Base-by-base conservation (phyloP, 257 asterid genomes). In the Nicotiana obtusifolia region DNA sequence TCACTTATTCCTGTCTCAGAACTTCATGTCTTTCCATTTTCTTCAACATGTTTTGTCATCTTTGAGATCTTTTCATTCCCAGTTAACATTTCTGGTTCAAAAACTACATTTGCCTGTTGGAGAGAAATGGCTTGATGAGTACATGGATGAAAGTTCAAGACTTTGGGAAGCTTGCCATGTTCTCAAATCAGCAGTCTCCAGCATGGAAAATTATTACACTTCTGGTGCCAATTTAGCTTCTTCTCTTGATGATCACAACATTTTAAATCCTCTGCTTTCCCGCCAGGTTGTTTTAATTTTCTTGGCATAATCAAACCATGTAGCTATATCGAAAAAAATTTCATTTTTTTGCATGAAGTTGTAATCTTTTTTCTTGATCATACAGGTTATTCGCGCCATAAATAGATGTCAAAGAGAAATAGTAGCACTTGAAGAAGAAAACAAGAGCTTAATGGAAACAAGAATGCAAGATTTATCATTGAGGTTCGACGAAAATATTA, bases 91-190 rank as follows among this genome's bases (percentile, higher is more conserved):
- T 28, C 67, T 91, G 62, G 90, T 87, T 5, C 95, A 89, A 28
- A 90, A 87, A 62, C 80, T 93, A 3, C 91, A 89, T 35, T 83
- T 93, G 64, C 94, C 95, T 1, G 93, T 84, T 6, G 97, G 97
- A 1, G 97, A 90, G 24, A 93, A 91, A 86, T 91, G 97, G 97
- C 86, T 93, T 0, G 94, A 93, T 16, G 97, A 90, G 67, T 93
- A 90, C 82, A 93, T 93, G 97, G 97, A 93, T 49, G 97, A 93
- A 61, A 93, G 93, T 84, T 90, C 97, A 20, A 83, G 95, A 62
- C 92, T 93, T 69, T 93, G 97, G 97, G 92, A 88, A 33, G 93
- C 94, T 64, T 89, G 97, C 52, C 92, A 84, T 31, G 84, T 88
- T 15, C 81, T 93, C 28, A 91, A 93, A 85, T 83, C 93, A 8